phyloP scores from a whole-genome alignment of 306 rosid species.

The Luffa acutangula region DNA sequence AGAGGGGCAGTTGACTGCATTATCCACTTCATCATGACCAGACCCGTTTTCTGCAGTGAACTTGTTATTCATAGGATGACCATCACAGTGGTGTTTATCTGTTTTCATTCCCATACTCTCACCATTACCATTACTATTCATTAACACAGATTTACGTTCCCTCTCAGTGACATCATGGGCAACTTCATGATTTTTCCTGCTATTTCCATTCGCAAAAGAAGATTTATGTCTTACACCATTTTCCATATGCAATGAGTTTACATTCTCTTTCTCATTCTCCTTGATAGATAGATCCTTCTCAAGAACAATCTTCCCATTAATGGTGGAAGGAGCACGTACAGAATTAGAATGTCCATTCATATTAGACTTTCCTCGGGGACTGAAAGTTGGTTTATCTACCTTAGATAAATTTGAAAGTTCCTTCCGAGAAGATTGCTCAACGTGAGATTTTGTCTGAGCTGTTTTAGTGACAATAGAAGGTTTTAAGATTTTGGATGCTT shows the following conservation, averaged over 20 bases:
- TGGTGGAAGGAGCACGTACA: conserved; percentile 30
- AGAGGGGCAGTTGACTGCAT: conserved; percentile 17
- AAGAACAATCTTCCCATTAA: conserved; percentile 46
- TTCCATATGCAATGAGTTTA: conserved; percentile 32
- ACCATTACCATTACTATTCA: conserved; percentile 27
- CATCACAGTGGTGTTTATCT: conserved; percentile 26
- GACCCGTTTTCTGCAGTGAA: conserved; percentile 19
- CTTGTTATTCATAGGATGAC: conserved; percentile 22
- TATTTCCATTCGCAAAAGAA: conserved; percentile 25
- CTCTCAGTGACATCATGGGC: conserved; percentile 19
- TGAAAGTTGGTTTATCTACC: conserved; percentile 39
- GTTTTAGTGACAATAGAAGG: conserved; percentile 32
- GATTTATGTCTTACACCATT: conserved; percentile 37
- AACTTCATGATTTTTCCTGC: conserved; percentile 25
- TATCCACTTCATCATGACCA: conserved; percentile 28
- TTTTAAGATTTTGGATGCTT: conserved; percentile 38
- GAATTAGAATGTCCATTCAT: conserved; percentile 43
- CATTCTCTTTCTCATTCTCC: conserved; percentile 55
- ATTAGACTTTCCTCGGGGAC: conserved; percentile 40
- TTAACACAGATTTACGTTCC: conserved; percentile 18
- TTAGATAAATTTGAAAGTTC: conserved; percentile 31
- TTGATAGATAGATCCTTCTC: conserved; percentile 25
- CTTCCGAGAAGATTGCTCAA: conserved; percentile 46
- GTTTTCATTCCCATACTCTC: conserved; percentile 17
- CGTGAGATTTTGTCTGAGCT: conserved; percentile 26